These are phyloP conservation scores for Penicillium sp. DNA, from an alignment of 2,329 filamentous ascomycete species.

Conservation along the genomic window DNA sequence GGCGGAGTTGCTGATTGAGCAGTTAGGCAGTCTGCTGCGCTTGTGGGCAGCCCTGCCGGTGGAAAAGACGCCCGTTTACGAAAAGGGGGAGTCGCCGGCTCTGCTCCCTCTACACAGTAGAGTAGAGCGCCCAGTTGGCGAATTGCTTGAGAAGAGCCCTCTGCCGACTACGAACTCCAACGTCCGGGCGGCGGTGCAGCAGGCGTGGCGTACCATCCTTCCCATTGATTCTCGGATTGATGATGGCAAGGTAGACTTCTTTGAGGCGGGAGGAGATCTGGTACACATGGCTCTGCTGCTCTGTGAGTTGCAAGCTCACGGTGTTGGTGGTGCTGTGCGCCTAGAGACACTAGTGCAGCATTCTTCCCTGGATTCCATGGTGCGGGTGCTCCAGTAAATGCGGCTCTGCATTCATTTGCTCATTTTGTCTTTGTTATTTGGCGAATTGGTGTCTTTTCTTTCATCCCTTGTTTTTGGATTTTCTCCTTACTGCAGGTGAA, in stretches of 20 bases:
- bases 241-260: background rate
- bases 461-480: background rate
- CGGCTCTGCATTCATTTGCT: background rate
- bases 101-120: background rate
- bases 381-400: background rate
- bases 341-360: conserved; percentile 1
- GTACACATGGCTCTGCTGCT: conserved; percentile 1
- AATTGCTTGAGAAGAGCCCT: background rate
- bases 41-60: background rate
- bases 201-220: conserved; percentile 1
- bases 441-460: background rate
- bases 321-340: background rate
- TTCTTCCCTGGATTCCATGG: conserved; percentile 2
- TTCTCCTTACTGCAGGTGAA: background rate
- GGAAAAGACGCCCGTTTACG: background rate
- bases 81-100: background rate
- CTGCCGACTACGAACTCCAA: background rate
- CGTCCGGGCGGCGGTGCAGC: background rate
- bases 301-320: background rate
- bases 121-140: background rate
- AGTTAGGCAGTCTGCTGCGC: background rate
- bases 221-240: background rate
- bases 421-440: background rate
- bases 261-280: background rate
- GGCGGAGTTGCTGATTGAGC: background rate